phyloP scores from a whole-genome alignment of 2,329 filamentous ascomycete genomes.

The Calcarisporium arbuscula region DNA sequence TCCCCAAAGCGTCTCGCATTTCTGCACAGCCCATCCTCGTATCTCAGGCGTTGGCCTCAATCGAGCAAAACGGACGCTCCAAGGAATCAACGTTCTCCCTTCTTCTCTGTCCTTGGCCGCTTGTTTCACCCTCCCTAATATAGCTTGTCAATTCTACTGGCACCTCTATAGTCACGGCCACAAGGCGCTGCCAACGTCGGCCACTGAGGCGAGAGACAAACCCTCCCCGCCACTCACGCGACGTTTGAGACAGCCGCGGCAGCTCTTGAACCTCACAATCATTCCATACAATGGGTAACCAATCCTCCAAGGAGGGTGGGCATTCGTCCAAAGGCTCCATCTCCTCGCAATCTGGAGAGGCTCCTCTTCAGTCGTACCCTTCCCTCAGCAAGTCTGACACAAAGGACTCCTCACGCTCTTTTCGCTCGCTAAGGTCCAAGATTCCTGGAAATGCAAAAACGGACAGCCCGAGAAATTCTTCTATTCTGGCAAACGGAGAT shows the following conservation, averaged over 20 bases:
- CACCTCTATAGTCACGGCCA: constrained; percentile 1
- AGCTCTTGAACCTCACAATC: constrained; percentile 5
- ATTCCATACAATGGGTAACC: constrained; percentile 61
- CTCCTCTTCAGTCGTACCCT: constrained; percentile 69
- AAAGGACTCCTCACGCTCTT: constrained; percentile 82
- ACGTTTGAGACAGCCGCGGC: constrained; percentile 21
- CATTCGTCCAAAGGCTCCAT: constrained; percentile 46
- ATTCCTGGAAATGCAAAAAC: constrained; percentile 68
- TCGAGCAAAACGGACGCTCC: constrained; percentile 43
- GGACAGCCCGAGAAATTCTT: constrained; percentile 77
- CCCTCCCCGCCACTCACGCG: constrained; percentile 19
- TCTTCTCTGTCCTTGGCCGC: constrained; percentile 44
- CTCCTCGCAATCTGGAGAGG: constrained; percentile 35
- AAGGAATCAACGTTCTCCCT: constrained; percentile 38
- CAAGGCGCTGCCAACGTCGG: constrained; percentile 5
- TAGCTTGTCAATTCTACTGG: constrained; percentile 7
- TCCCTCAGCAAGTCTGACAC: constrained; percentile 91
- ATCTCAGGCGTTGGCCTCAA: constrained; percentile 22
- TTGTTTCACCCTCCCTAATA: constrained; percentile 49
- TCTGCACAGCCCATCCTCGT: constrained; percentile 15
- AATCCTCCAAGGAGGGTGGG: constrained; percentile 57
- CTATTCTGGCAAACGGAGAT: constrained; percentile 58
- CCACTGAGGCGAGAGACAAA: constrained; percentile 14
- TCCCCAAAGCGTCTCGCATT: constrained; percentile 14
- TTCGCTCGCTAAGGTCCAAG: constrained; percentile 81